Percentiles rank a stretch among this genome's conserved stretches.
Evolutionary conservation across 352 stramenopile species (phyloP).

Genomic region (Phytophthora quininea): DNA sequence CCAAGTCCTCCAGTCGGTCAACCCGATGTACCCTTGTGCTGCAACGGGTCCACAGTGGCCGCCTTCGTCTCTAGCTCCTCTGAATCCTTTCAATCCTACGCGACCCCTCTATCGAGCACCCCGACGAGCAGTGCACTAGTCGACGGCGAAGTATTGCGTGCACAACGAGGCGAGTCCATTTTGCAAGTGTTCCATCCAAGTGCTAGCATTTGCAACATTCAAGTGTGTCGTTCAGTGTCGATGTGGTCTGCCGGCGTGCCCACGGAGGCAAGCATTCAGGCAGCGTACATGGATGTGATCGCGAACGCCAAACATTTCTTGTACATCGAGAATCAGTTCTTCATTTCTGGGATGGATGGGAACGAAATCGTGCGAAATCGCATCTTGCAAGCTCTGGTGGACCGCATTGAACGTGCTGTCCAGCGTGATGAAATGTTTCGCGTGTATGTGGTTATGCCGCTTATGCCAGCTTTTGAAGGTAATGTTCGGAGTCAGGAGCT

Average conservation of each 20-base stretch:
- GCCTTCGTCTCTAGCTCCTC: conserved; percentile 17
- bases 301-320: conserved; percentile 81
- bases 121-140: conserved; percentile 31
- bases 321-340: conserved; percentile 96
- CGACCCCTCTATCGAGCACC: conserved; percentile 24
- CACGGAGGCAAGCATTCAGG: conserved; percentile 84
- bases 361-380: conserved; percentile 84
- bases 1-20: conserved; percentile 49
- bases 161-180: conserved; percentile 68
- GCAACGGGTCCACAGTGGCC: conserved; percentile 37
- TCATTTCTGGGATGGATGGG: conserved; percentile 83
- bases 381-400: conserved; percentile 81
- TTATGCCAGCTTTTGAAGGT: conserved; percentile 84
- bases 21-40: conserved; percentile 42
- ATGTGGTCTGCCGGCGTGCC: conserved; percentile 88
- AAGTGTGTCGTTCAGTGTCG: conserved; percentile 85
- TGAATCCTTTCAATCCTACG: conserved; percentile 40
- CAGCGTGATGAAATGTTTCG: conserved; percentile 75
- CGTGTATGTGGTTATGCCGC: conserved; percentile 87
- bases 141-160: conserved; percentile 61
- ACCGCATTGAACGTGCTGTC: conserved; percentile 84
- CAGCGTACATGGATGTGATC: conserved; percentile 87
- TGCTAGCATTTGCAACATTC: conserved; percentile 77
- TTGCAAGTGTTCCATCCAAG: conserved; percentile 74
- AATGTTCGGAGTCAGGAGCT: conserved; percentile 85